Conservation (phyloP, 345 rosid genomes). For the Schrenkiella parvula region DNA sequence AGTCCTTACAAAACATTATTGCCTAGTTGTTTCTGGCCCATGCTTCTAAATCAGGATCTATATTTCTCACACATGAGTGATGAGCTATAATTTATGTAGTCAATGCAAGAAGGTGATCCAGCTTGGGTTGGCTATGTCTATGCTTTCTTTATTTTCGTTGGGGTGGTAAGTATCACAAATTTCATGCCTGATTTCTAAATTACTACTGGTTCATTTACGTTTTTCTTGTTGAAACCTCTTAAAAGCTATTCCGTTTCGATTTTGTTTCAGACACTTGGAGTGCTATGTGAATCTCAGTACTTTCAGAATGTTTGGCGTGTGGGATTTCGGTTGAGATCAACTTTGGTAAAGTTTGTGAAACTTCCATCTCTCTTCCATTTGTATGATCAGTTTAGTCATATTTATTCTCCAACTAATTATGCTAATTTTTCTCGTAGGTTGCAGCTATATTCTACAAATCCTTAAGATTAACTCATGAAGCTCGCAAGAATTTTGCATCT, state of each 20-base stretch:
- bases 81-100: slow-evolving; percentile 42
- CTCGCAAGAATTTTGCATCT: slow-evolving; percentile 75
- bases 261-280: slow-evolving; percentile 60
- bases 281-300: slow-evolving; percentile 76
- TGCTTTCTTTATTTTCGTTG: slow-evolving; percentile 76
- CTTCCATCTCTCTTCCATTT: background rate
- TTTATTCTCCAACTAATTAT: slow-evolving; percentile 17
- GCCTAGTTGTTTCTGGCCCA: background rate
- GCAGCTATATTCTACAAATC: slow-evolving; percentile 93
- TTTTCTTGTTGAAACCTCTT: background rate
- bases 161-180: slow-evolving; percentile 55
- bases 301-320: slow-evolving; percentile 81
- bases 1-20: background rate
- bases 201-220: background rate
- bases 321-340: slow-evolving; percentile 85
- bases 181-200: background rate
- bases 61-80: background rate
- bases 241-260: background rate
- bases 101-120: slow-evolving; percentile 91
- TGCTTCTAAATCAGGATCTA: background rate
- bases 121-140: slow-evolving; percentile 84
- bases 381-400: slow-evolving; percentile 1
- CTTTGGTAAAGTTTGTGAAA: slow-evolving; percentile 53
- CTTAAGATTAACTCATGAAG: slow-evolving; percentile 76
- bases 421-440: slow-evolving; percentile 42